These are phyloP conservation scores for Epicoccum sorghinum DNA, from an alignment of 2,329 filamentous ascomycete genomes.

Conservation along the genomic window DNA sequence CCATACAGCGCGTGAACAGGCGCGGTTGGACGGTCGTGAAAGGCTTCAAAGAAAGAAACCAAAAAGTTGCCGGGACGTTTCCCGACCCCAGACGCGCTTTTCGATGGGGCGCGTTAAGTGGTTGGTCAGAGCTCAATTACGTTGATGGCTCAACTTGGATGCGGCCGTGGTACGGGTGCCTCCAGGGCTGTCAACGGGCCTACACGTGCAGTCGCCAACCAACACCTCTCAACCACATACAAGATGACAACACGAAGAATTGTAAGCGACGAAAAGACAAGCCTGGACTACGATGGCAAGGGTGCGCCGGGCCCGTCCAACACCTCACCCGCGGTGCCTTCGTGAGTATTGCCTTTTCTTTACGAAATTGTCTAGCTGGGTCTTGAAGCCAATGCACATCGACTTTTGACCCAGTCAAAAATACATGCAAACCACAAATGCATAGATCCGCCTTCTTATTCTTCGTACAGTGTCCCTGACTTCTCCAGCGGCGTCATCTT, in stretches of 20 bases:
- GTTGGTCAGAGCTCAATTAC: conserved; percentile 10
- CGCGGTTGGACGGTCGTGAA: neutral
- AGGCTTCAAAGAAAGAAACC: neutral
- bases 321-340: conserved; percentile 82
- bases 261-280: conserved; percentile 68
- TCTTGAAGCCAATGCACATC: neutral
- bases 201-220: neutral
- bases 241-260: conserved; percentile 74
- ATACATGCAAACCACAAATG: neutral
- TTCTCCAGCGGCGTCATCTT: conserved; percentile 74
- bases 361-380: neutral
- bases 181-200: neutral
- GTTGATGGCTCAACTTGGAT: neutral
- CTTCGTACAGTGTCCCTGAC: conserved; percentile 4
- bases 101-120: conserved; percentile 18
- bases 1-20: neutral
- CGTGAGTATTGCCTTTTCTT: conserved; percentile 59
- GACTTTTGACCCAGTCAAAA: neutral
- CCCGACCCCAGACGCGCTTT: conserved; percentile 17
- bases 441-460: neutral
- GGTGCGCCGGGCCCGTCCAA: conserved; percentile 62
- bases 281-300: conserved; percentile 54
- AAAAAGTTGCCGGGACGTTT: neutral
- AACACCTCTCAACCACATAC: neutral
- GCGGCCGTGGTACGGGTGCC: neutral